phyloP scores from a whole-genome alignment of 345 rosid species.

The Euphorbia tirucalli region DNA sequence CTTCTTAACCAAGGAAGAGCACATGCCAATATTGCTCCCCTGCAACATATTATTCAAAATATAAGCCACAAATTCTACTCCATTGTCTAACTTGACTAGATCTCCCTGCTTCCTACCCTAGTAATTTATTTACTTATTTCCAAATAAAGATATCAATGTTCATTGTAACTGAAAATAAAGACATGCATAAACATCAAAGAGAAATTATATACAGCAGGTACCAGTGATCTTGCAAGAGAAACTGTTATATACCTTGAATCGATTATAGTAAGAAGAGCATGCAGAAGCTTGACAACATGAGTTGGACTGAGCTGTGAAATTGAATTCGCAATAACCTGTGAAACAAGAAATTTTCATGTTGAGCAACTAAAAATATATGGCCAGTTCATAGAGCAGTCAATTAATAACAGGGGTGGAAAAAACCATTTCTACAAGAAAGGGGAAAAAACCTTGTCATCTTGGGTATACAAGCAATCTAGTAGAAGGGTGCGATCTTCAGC shows the following conservation, averaged over 20 bases:
- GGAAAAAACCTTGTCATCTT: conserved; percentile 68
- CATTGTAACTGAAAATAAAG: neutral
- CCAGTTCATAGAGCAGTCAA: neutral
- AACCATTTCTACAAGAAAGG: neutral
- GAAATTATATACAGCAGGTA: neutral
- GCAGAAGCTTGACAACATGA: conserved; percentile 75
- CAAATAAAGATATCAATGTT: neutral
- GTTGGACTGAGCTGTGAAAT: conserved; percentile 62
- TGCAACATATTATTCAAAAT: conserved; percentile 23
- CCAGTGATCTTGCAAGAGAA: neutral
- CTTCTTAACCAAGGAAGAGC: conserved; percentile 86
- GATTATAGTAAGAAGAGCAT: conserved; percentile 63
- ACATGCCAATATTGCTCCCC: conserved; percentile 89
- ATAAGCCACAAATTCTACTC: neutral
- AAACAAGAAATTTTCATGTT: conserved; percentile 7
- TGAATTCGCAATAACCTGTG: conserved; percentile 84
- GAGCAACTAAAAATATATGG: neutral
- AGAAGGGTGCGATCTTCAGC: conserved; percentile 88
- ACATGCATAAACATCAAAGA: neutral
- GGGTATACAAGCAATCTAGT: conserved; percentile 84
- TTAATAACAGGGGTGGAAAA: neutral
- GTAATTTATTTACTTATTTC: neutral
- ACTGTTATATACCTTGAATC: conserved; percentile 59
- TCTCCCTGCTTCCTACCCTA: neutral
- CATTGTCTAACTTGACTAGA: neutral